These are phyloP conservation scores for Postia placenta DNA, from an alignment of 768 basidiomycete species.

Conservation along the genomic window DNA sequence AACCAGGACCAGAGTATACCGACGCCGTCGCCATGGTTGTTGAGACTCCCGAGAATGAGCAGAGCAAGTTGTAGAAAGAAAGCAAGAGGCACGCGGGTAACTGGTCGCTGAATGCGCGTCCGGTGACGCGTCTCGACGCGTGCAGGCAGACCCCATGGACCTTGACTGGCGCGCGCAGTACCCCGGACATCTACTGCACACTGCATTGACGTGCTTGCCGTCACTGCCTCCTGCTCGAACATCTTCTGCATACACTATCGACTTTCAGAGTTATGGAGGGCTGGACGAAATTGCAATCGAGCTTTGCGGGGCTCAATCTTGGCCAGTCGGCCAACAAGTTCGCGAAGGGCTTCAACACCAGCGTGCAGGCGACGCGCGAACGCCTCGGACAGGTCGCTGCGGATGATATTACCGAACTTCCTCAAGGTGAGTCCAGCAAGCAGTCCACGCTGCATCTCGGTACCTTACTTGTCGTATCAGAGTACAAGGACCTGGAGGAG, in stretches of 20 bases:
- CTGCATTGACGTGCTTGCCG: neutral
- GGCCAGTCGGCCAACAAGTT: constrained; percentile 71
- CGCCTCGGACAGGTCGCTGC: constrained; percentile 82
- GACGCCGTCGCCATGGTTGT: constrained; percentile 40
- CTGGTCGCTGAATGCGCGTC: no score
- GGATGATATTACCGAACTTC: constrained; percentile 93
- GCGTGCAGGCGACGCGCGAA: constrained; percentile 83
- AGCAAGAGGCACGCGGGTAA: constrained; percentile 2
- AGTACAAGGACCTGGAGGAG: constrained; percentile 94
- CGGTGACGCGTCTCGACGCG: constrained; percentile 28
- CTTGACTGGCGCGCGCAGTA: constrained; percentile 6
- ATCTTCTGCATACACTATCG: neutral
- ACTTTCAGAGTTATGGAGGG: constrained; percentile 28
- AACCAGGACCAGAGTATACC: constrained; percentile 51
- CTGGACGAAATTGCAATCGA: constrained; percentile 67
- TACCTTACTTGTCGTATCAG: constrained; percentile 31
- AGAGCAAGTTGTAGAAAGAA: neutral
- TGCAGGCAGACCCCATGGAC: constrained; percentile 6
- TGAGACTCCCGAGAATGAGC: neutral
- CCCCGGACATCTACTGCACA: constrained; percentile 17
- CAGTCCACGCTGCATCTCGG: neutral
- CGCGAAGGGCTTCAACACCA: constrained; percentile 73
- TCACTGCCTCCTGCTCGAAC: neutral
- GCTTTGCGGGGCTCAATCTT: constrained; percentile 60
- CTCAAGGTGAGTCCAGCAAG: constrained; percentile 50